Evolutionary conservation across 768 basidiomycete species (phyloP).

Genomic region (Leccinum truebloodii): DNA sequence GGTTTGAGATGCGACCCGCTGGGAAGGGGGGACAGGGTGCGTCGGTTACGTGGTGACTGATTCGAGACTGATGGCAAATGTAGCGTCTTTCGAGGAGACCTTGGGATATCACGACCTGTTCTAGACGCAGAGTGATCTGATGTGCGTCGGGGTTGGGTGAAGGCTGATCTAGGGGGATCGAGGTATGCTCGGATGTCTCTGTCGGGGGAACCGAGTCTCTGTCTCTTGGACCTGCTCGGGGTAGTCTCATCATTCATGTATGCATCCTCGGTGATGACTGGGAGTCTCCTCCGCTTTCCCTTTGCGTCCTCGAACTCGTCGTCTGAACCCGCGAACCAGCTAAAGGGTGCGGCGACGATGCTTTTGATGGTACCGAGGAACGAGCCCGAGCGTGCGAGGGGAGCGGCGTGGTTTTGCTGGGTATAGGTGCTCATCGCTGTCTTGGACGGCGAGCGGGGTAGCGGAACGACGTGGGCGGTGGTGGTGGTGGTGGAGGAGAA

Average conservation of each 20-base stretch:
- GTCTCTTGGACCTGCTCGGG: slow-evolving; percentile 46
- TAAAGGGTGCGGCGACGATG: slow-evolving; percentile 63
- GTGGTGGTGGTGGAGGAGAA: slow-evolving; percentile 27
- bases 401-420: slow-evolving; percentile 31
- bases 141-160: slow-evolving; percentile 30
- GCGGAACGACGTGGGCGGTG: slow-evolving; percentile 16
- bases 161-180: slow-evolving; percentile 53
- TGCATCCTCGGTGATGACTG: slow-evolving; percentile 25
- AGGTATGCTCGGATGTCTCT: slow-evolving; percentile 45
- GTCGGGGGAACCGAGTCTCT: slow-evolving; percentile 53
- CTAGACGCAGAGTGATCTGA: slow-evolving; percentile 23
- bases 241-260: slow-evolving; percentile 35
- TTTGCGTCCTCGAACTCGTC: slow-evolving; percentile 51
- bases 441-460: slow-evolving; percentile 18
- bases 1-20: slow-evolving; percentile 36
- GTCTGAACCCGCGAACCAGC: slow-evolving; percentile 51
- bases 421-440: slow-evolving; percentile 34
- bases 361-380: slow-evolving; percentile 64
- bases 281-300: slow-evolving; percentile 57
- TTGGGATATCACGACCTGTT: slow-evolving; percentile 22
- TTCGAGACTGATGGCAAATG: slow-evolving; percentile 34
- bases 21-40: slow-evolving; percentile 45
- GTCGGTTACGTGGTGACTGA: slow-evolving; percentile 37
- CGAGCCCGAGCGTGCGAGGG: slow-evolving; percentile 55
- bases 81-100: slow-evolving; percentile 32